Base-by-base conservation (phyloP, 2,329 filamentous ascomycete genomes). In the Dactylellina leptospora region DNA sequence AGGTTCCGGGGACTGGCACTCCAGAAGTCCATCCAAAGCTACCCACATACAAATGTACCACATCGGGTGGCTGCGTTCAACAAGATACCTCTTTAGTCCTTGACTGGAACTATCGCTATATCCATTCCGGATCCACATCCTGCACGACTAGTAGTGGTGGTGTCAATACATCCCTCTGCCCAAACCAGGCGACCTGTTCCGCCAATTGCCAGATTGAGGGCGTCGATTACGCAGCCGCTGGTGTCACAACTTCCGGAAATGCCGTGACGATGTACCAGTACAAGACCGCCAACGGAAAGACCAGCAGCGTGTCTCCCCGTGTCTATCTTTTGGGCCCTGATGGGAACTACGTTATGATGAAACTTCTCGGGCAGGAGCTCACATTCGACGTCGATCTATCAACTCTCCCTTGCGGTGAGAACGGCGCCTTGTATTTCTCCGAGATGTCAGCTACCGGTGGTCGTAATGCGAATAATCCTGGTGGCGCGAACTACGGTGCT, bases 401-500 rank as follows among this genome's bases (percentile, higher is more conserved):
- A 5, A 79, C 78, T 62, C 75, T 80, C n/a, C 79, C 79, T 2
- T 81, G 80, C 73, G 80, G 80, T 28, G 80, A 80, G 78, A 81
- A 81, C 54, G 79, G 79, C 20, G 79, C 79, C 44, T 62, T 81
- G 3, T 81, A 81, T 53, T 75, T 81, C 13, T 78, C 77, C 10
- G 79, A 80, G 70, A 81, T 81, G 80, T 75, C 77, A 36, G 78
- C 74, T 2, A 72, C 76, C 27, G 79, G 79, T 47, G 68, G 68
- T 22, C 77, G 53, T 44, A 75, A 23, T 33, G 33, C 63, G 16
- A 45, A 73, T 72, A 81, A 80, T 76, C 78, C 79, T 38, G 82
- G 80, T 30, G 82, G 82, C 60, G 82, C 82, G 33, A 79, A 81
- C 48, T 83, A 82, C 50, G 82, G 82, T 13, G 82, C 81, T 4